phyloP scores from a whole-genome alignment of 805 yeast species.

The Spencermartinsiella europaea region DNA sequence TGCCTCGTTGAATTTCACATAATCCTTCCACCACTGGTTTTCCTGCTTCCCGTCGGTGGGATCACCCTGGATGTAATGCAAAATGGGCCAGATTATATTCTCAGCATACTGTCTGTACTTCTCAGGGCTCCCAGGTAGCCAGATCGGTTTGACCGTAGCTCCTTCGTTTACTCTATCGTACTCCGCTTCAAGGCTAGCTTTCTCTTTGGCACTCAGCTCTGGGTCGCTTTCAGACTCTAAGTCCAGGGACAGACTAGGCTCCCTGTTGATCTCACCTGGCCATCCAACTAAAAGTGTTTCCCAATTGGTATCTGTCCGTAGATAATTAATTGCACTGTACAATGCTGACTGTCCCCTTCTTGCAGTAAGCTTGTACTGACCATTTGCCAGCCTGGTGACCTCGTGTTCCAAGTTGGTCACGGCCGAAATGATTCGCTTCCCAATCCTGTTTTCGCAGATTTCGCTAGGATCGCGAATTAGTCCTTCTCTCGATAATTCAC shows the following conservation, averaged over 20 bases:
- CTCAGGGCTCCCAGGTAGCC: slow-evolving; percentile 73
- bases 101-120: slow-evolving; percentile 91
- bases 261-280: slow-evolving; percentile 74
- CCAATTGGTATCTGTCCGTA: slow-evolving; percentile 68
- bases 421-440: slow-evolving; percentile 65
- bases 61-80: slow-evolving; percentile 82
- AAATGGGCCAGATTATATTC: slow-evolving; percentile 85
- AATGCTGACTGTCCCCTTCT: slow-evolving; percentile 80
- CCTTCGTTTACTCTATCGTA: slow-evolving; percentile 27
- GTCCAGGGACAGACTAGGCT: background rate
- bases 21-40: slow-evolving; percentile 79
- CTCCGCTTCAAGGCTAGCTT: background rate
- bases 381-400: slow-evolving; percentile 39
- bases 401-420: slow-evolving; percentile 65
- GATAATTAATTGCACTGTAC: slow-evolving; percentile 64
- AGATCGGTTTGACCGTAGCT: slow-evolving; percentile 71
- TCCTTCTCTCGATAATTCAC: background rate
- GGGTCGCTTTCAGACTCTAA: background rate
- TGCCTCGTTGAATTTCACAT: slow-evolving; percentile 85
- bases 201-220: slow-evolving; percentile 1
- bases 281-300: slow-evolving; percentile 86
- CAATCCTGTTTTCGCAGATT: slow-evolving; percentile 24
- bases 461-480: slow-evolving; percentile 4
- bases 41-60: slow-evolving; percentile 39
- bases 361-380: slow-evolving; percentile 38